Evolutionary conservation across 768 basidiomycete species (phyloP), one percentile per base, ranked within the genome.

Genomic region (Lentinula aciculospora): DNA sequence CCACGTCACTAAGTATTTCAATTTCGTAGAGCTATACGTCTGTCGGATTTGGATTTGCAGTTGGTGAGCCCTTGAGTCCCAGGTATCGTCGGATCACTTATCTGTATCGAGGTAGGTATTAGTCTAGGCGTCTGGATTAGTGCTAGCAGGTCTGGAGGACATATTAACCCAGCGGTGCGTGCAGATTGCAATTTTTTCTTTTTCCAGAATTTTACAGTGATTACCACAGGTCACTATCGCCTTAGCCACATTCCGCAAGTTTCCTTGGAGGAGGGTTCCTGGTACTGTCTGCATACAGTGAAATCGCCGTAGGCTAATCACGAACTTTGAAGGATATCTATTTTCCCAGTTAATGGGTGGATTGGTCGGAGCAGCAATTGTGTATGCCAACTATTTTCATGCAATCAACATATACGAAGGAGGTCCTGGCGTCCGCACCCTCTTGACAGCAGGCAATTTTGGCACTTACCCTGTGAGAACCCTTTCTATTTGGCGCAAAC

Each of bases 211-310:
- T n/a, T 21, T 3, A 28, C 27, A 15, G 21, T 17, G 1, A 1
- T 39, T 28, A 37, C n/a, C 50, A 9, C 46, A 86, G 85, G 77
- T 92, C 27, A 93, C 90, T 17, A 69, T 93, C 51, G 77, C 83
- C 15, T 65, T 91, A 42, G 88, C 87, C 3, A 74, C 81, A 2
- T 83, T 84, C 67, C 82, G 90, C 61, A 78, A 76, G 45, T 92
- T 93, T 69, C 87, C 91, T 0, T 88, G 87, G 86, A 79, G 76
- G 62, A 92, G 92, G 67, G 91, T 91, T 0, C 91, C 91, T 0
- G 76, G 63, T 74, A 67, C 50, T 3, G 28, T 44, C 53, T 10
- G 8, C 27, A 29, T 31, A 27, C 23, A 17, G 17, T 23, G 10
- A 21, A 13, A 28, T 15, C 15, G n/a, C n/a, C n/a, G 19, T 55